A percentile compares a stretch with the other conserved stretches of the same genome.
phyloP scores from a whole-genome alignment of 768 basidiomycete species.

The Lactarius sanguifluus region DNA sequence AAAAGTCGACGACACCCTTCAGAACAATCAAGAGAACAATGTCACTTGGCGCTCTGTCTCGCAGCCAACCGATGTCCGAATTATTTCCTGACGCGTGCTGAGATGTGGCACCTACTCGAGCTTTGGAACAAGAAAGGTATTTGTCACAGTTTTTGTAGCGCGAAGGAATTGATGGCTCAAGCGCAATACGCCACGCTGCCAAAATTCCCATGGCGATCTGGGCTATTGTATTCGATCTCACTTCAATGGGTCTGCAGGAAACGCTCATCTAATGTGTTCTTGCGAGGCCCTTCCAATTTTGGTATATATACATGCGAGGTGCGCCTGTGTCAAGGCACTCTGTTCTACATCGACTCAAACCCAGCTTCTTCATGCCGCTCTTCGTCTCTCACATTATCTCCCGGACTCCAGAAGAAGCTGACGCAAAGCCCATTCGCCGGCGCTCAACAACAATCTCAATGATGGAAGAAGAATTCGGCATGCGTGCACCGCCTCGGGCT shows the following conservation, averaged over 20 bases:
- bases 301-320: constrained; percentile 1
- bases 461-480: constrained; percentile 23
- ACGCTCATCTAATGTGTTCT: background rate
- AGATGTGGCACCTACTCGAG: background rate
- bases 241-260: background rate
- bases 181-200: background rate
- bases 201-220: background rate
- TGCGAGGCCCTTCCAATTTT: background rate
- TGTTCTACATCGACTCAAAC: background rate
- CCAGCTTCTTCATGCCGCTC: background rate
- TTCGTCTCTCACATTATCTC: background rate
- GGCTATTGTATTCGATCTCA: background rate
- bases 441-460: constrained; percentile 18
- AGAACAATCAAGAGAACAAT: too few relatives aligned
- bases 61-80: background rate
- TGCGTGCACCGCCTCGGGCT: background rate
- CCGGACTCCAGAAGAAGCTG: background rate
- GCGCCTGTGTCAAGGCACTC: background rate
- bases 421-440: background rate
- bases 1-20: too few relatives aligned
- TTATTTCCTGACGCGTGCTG: background rate
- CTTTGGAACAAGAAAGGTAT: background rate
- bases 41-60: background rate
- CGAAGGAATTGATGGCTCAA: background rate
- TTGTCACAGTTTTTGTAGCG: background rate